Conservation (phyloP, 2,329 filamentous ascomycete species). For the Diaporthe humulicola region DNA sequence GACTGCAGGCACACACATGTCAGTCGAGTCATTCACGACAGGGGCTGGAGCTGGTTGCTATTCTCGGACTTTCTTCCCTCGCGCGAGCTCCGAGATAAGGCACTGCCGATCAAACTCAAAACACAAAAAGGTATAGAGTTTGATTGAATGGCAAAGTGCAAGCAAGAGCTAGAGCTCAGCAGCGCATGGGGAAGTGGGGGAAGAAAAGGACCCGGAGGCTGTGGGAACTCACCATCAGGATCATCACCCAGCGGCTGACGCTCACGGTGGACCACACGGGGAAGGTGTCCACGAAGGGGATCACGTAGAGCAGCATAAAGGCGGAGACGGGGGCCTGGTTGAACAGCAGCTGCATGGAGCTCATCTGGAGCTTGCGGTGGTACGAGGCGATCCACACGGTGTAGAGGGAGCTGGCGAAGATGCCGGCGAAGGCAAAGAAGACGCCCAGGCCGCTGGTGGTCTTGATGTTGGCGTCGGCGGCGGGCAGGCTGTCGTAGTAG, state of each 20-base stretch:
- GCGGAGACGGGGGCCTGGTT: slow-evolving; percentile 76
- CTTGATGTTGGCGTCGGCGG: slow-evolving; percentile 61
- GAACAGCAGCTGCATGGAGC: slow-evolving; percentile 77
- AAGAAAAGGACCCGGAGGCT: not conserved
- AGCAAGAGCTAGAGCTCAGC: not conserved
- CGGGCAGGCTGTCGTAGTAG: slow-evolving; percentile 74
- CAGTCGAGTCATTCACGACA: slow-evolving; percentile 33
- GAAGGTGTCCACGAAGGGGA: slow-evolving; percentile 75
- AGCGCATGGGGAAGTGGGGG: not conserved
- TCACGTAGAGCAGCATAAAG: slow-evolving; percentile 73
- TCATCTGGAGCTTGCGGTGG: slow-evolving; percentile 74
- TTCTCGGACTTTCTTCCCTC: not conserved
- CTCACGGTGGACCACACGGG: slow-evolving; percentile 67
- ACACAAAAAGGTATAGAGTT: not conserved
- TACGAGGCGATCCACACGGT: slow-evolving; percentile 78
- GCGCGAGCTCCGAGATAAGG: not conserved
- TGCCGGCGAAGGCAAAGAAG: slow-evolving; percentile 73
- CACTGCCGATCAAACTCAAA: slow-evolving; percentile 17
- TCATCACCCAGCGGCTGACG: slow-evolving; percentile 68
- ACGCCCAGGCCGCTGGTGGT: slow-evolving; percentile 72
- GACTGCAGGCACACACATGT: slow-evolving; percentile 57
- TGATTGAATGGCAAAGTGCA: not conserved
- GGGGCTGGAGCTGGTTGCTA: slow-evolving; percentile 9
- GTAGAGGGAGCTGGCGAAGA: slow-evolving; percentile 76
- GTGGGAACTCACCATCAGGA: slow-evolving; percentile 63